A percentile compares a stretch with the other conserved stretches of the same genome.
These are phyloP conservation scores for Chlorella variabilis DNA, from an alignment of 163 green algal species.

Conservation along the genomic window DNA sequence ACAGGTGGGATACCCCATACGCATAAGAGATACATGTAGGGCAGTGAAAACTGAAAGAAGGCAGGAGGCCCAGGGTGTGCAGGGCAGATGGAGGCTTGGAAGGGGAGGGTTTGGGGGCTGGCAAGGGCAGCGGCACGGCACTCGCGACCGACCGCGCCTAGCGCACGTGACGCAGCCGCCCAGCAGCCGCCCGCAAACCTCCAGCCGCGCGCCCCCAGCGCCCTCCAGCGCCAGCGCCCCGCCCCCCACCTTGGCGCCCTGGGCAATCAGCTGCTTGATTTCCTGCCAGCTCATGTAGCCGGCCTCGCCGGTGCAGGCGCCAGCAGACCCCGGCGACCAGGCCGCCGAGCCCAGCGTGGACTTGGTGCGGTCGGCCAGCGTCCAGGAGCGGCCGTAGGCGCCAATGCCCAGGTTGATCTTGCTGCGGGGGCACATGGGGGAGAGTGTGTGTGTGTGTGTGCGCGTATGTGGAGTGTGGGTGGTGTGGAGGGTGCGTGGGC, in stretches of 20 bases:
- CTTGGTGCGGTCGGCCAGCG: background rate
- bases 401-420: slow-evolving; percentile 39
- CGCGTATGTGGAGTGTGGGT: background rate
- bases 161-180: too few species aligned
- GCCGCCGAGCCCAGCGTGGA: slow-evolving; percentile 12
- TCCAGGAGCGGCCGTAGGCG: slow-evolving; percentile 43
- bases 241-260: slow-evolving; percentile 28
- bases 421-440: slow-evolving; percentile 12
- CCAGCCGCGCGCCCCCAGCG: too few species aligned
- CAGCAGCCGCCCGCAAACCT: too few species aligned
- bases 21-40: background rate
- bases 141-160: too few species aligned
- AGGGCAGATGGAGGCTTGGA: too few species aligned
- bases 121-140: too few species aligned
- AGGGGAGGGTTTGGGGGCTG: too few species aligned
- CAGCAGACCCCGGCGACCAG: background rate
- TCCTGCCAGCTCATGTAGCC: slow-evolving; percentile 34
- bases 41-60: background rate
- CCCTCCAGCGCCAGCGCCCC: too few species aligned
- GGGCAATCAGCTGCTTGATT: slow-evolving; percentile 13
- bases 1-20: too few species aligned
- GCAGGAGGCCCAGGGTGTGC: background rate
- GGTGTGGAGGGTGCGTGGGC: background rate
- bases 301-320: slow-evolving; percentile 29
- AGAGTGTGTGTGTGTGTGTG: too few species aligned